Percentiles rank a stretch among this genome's conserved stretches.
These are phyloP conservation scores for Pichia pseudocactophila DNA, from an alignment of 805 yeast genomes.

Conservation along the genomic window DNA sequence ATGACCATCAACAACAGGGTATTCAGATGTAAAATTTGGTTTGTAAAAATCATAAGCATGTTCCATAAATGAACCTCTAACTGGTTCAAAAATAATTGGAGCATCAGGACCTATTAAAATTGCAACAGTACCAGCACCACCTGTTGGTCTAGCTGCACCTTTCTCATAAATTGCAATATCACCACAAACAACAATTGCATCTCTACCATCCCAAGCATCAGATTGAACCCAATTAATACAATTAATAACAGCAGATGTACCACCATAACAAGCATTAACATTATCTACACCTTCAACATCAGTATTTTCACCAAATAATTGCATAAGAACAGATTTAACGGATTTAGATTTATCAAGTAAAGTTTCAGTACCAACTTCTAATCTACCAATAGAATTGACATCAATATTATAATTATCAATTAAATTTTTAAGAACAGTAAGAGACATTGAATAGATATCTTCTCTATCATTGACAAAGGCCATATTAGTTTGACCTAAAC, in stretches of 20 bases:
- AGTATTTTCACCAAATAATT: constrained; percentile 76
- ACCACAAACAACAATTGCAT: constrained; percentile 94
- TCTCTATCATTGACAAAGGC: constrained; percentile 95
- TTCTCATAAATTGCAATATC: constrained; percentile 95
- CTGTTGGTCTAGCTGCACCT: constrained; percentile 99
- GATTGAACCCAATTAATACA: constrained; percentile 95
- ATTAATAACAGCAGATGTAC: constrained; percentile 90
- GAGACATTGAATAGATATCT: constrained; percentile 88
- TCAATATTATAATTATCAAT: constrained; percentile 78
- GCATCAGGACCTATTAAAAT: constrained; percentile 95
- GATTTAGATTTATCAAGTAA: constrained; percentile 94
- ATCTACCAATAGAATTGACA: constrained; percentile 73
- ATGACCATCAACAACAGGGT: constrained; percentile 97
- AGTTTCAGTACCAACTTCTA: constrained; percentile 98
- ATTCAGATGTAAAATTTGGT: constrained; percentile 93
- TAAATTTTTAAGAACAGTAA: constrained; percentile 77
- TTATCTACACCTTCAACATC: constrained; percentile 97
- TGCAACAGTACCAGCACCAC: constrained; percentile 98
- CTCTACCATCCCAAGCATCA: constrained; percentile 95
- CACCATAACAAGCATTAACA: constrained; percentile 97
- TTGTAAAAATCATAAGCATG: constrained; percentile 97
- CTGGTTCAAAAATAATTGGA: constrained; percentile 83
- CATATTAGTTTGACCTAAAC: constrained; percentile 98
- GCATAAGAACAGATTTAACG: constrained; percentile 92
- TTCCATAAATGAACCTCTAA: constrained; percentile 90